Conservation (phyloP, 2,329 filamentous ascomycete species). For the Fusarium oxysporum region DNA sequence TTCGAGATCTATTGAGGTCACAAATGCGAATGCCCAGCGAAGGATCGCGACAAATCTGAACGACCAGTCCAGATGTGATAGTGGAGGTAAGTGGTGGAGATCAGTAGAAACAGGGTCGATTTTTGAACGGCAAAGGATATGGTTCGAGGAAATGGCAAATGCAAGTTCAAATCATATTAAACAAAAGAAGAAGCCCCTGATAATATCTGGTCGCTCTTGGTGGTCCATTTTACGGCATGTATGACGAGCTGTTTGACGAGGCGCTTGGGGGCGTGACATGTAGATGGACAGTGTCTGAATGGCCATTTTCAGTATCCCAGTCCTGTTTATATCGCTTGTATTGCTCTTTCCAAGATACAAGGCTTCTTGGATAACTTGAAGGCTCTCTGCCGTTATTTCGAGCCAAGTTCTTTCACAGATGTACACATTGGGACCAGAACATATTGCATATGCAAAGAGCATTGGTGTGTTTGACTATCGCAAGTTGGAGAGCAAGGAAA, state of each 20-base stretch:
- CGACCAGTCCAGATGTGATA: background rate
- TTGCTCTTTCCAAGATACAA: background rate
- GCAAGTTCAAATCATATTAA: background rate
- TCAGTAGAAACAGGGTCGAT: background rate
- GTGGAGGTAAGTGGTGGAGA: background rate
- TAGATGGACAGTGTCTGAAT: background rate
- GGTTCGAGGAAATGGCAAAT: background rate
- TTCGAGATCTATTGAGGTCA: background rate
- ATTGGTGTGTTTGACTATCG: no score
- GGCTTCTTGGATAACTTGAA: background rate
- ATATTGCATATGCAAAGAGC: background rate
- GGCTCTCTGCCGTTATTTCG: background rate
- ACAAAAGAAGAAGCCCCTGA: background rate
- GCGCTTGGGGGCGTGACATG: background rate
- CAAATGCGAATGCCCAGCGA: background rate
- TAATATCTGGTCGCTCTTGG: background rate
- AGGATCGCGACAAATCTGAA: background rate
- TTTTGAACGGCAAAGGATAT: background rate
- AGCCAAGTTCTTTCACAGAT: background rate
- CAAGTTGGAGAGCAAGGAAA: background rate
- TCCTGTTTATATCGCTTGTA: background rate
- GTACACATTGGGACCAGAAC: background rate
- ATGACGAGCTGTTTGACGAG: background rate
- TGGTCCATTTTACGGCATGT: background rate
- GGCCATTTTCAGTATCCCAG: background rate